Evolutionary conservation across 2,329 filamentous ascomycete species (phyloP).

Genomic region (Fusarium sp.): DNA sequence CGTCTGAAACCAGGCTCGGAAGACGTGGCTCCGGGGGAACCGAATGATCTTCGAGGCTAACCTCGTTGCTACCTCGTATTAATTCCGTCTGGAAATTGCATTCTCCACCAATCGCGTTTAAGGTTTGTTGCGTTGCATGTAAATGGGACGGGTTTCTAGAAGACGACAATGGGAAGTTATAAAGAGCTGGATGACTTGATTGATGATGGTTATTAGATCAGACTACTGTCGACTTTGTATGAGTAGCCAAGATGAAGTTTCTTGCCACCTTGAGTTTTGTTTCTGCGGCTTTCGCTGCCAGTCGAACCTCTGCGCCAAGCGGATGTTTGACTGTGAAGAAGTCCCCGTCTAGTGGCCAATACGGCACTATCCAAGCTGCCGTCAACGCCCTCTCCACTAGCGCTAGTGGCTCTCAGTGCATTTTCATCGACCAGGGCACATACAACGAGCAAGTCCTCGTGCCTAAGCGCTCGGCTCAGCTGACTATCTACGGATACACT

Average conservation of each 20-base stretch:
- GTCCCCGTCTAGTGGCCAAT: conserved; percentile 48
- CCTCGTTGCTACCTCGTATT: neutral
- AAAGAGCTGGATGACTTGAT: neutral
- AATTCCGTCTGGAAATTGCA: neutral
- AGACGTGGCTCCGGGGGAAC: conserved; percentile 9
- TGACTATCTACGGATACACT: conserved; percentile 69
- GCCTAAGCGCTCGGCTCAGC: conserved; percentile 59
- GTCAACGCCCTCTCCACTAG: conserved; percentile 68
- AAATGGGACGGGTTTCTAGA: neutral
- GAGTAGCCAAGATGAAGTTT: conserved; percentile 32
- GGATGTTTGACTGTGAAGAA: conserved; percentile 63
- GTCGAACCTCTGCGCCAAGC: conserved; percentile 54
- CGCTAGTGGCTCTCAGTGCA: conserved; percentile 62
- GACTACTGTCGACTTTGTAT: neutral
- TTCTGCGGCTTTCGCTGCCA: conserved; percentile 43
- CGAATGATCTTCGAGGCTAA: neutral
- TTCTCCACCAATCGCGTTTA: conserved; percentile 32
- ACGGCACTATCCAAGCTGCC: conserved; percentile 62
- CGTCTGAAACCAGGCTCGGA: conserved; percentile 33
- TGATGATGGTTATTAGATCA: no score
- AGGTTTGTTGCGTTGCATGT: neutral
- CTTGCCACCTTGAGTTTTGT: conserved; percentile 23
- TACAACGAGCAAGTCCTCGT: conserved; percentile 64
- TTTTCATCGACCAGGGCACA: conserved; percentile 74
- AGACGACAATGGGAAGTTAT: neutral